These are phyloP conservation scores for Stagonosporopsis vannaccii DNA, from an alignment of 2,329 filamentous ascomycete genomes.

Conservation along the genomic window DNA sequence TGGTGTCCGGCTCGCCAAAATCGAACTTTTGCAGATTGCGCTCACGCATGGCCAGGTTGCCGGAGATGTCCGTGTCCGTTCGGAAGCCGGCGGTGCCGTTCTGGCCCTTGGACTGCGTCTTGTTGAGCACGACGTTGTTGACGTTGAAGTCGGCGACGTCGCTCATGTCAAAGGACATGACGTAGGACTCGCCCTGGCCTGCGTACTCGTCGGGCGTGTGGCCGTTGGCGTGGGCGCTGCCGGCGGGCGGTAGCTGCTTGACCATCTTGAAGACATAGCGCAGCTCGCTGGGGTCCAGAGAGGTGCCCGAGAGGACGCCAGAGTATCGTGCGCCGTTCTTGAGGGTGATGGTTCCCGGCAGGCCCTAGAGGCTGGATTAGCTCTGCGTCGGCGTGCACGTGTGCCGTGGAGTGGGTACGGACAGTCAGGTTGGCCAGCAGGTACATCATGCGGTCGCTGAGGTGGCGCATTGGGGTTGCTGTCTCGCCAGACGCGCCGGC, in stretches of 20 bases:
- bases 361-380: slow-evolving; percentile 56
- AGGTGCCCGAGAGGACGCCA: slow-evolving; percentile 66
- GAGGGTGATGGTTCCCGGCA: slow-evolving; percentile 62
- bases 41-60: slow-evolving; percentile 72
- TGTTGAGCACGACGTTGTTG: slow-evolving; percentile 60
- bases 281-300: slow-evolving; percentile 60
- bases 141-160: slow-evolving; percentile 66
- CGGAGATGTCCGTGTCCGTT: slow-evolving; percentile 89
- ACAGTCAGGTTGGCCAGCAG: slow-evolving; percentile 67
- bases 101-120: slow-evolving; percentile 58
- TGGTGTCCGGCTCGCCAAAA: slow-evolving; percentile 67
- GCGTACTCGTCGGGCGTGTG: slow-evolving; percentile 53
- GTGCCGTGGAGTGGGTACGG: slow-evolving; percentile 40
- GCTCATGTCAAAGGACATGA: slow-evolving; percentile 68
- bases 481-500: slow-evolving; percentile 57
- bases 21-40: slow-evolving; percentile 84
- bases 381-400: background rate
- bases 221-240: slow-evolving; percentile 57
- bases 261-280: slow-evolving; percentile 72
- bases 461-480: slow-evolving; percentile 63
- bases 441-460: slow-evolving; percentile 67
- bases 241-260: slow-evolving; percentile 56
- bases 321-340: slow-evolving; percentile 68
- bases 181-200: slow-evolving; percentile 57
- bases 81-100: slow-evolving; percentile 72